A percentile compares a stretch with the other conserved stretches of the same genome.
Evolutionary conservation across 2,329 filamentous ascomycete species (phyloP).

Genomic region (Mollisia scopiformis): DNA sequence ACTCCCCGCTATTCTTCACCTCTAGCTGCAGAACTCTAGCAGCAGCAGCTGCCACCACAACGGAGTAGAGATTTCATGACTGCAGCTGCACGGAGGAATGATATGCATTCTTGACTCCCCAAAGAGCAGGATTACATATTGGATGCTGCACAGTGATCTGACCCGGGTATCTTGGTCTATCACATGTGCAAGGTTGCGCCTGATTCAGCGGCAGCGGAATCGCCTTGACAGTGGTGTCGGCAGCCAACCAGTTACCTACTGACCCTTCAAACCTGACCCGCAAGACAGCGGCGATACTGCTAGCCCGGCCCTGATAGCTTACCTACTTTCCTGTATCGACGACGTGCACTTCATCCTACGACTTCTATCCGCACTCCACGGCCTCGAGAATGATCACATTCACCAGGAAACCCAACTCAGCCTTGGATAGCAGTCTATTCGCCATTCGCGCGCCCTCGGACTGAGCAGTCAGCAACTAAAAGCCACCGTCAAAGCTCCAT

Average conservation of each 20-base stretch:
- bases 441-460: slow-evolving; percentile 13
- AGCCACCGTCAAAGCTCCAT: neutral
- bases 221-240: neutral
- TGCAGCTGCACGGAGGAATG: neutral
- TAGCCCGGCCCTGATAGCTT: slow-evolving; percentile 8
- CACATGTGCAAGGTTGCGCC: neutral
- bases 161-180: neutral
- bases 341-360: slow-evolving; percentile 1
- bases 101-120: neutral
- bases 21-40: neutral
- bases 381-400: slow-evolving; percentile 18
- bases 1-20: neutral
- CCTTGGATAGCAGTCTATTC: slow-evolving; percentile 13
- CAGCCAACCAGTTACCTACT: neutral
- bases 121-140: neutral
- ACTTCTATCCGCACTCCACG: neutral
- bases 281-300: neutral
- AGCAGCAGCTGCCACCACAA: neutral
- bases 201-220: neutral
- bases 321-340: neutral
- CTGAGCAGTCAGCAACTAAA: slow-evolving; percentile 12
- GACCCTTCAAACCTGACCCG: neutral
- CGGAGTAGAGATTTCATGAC: neutral
- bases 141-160: neutral
- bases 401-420: neutral